Conservation (phyloP, 768 basidiomycete genomes). For the Pleurotus pulmonarius region DNA sequence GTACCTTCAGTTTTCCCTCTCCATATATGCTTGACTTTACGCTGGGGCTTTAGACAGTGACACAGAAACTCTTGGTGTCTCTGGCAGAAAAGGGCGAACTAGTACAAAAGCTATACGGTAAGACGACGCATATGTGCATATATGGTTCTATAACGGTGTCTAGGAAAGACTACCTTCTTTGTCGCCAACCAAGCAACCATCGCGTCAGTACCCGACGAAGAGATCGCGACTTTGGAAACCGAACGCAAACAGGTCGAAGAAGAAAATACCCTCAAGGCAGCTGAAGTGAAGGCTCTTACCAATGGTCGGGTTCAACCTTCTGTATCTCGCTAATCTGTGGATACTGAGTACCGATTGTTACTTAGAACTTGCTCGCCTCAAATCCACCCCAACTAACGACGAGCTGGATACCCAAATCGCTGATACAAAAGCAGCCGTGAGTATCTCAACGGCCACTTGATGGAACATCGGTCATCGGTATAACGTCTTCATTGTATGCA, state of each 20-base stretch:
- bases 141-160: slow-evolving; percentile 13
- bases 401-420: slow-evolving; percentile 57
- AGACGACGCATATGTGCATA: slow-evolving; percentile 11
- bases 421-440: slow-evolving; percentile 51
- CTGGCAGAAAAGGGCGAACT: slow-evolving; percentile 86
- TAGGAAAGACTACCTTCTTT: slow-evolving; percentile 85
- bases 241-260: slow-evolving; percentile 59
- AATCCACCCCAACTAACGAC: slow-evolving; percentile 62
- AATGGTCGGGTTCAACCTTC: slow-evolving; percentile 30
- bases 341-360: slow-evolving; percentile 8
- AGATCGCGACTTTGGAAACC: slow-evolving; percentile 55
- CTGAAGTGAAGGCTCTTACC: slow-evolving; percentile 46
- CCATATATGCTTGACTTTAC: background rate
- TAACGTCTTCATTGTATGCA: slow-evolving; percentile 20
- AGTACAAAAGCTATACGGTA: slow-evolving; percentile 82
- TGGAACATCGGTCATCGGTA: too few relatives aligned
- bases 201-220: slow-evolving; percentile 58
- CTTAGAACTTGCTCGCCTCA: slow-evolving; percentile 63
- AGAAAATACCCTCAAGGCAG: slow-evolving; percentile 47
- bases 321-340: slow-evolving; percentile 14
- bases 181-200: slow-evolving; percentile 79
- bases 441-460: slow-evolving; percentile 4
- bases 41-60: slow-evolving; percentile 37
- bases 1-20: background rate
- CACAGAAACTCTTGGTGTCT: slow-evolving; percentile 77